Conservation (phyloP, 768 basidiomycete genomes). For the Hygrophorus russula region DNA sequence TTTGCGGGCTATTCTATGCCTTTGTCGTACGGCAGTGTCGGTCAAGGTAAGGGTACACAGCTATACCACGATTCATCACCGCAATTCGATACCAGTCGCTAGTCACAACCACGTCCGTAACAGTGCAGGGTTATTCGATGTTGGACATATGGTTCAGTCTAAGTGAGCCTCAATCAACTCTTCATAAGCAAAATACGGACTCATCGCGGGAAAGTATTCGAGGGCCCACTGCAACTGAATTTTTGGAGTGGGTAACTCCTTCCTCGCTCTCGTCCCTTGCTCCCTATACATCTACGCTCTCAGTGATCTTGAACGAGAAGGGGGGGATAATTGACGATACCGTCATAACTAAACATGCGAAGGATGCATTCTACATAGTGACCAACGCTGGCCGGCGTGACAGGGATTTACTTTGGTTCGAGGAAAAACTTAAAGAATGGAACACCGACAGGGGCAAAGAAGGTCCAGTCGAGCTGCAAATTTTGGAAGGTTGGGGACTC, state of each 20-base stretch:
- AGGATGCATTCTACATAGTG: conserved; percentile 83
- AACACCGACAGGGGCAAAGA: conserved; percentile 45
- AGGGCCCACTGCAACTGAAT: conserved; percentile 64
- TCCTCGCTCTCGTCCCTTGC: conserved; percentile 61
- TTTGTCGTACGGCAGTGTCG: conserved; percentile 69
- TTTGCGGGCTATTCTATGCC: conserved; percentile 98
- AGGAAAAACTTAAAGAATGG: conserved; percentile 61
- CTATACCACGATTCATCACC: conserved; percentile 3
- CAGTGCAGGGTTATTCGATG: conserved; percentile 85
- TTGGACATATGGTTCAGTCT: conserved; percentile 96
- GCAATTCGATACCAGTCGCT: conserved; percentile 40
- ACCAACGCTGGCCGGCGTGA: conserved; percentile 89
- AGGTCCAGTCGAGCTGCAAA: conserved; percentile 68
- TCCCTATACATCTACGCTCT: conserved; percentile 74
- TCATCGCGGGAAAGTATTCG: conserved; percentile 45
- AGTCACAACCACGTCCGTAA: conserved; percentile 85
- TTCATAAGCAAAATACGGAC: not conserved
- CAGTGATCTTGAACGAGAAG: conserved; percentile 75
- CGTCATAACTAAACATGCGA: conserved; percentile 77
- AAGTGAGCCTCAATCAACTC: conserved; percentile 37
- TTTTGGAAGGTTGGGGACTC: conserved; percentile 78
- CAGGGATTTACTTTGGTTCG: conserved; percentile 74
- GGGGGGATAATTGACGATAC: conserved; percentile 98
- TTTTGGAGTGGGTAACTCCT: conserved; percentile 86
- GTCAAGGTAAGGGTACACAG: conserved; percentile 45